A percentile compares a stretch with the other conserved stretches of the same genome.
These are phyloP conservation scores for Sporodiniella umbellata DNA, from an alignment of 371 early-diverging fungal species.

Conservation along the genomic window DNA sequence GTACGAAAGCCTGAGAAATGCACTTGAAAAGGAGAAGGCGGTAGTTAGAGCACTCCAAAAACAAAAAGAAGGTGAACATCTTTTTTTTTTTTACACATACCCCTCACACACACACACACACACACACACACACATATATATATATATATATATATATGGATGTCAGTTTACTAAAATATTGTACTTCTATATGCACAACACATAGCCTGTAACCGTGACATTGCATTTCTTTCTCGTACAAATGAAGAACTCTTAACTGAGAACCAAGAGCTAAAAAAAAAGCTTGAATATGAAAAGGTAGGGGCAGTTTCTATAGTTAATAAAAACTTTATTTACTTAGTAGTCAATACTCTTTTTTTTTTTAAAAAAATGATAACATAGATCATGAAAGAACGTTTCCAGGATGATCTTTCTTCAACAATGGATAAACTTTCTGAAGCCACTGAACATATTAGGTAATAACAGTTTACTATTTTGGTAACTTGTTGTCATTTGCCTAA, in stretches of 20 bases:
- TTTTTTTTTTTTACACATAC: no score
- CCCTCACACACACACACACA: no score
- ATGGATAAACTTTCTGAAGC: conserved; percentile 21
- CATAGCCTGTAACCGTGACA: conserved; percentile 35
- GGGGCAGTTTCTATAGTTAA: not conserved
- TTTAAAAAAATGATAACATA: no score
- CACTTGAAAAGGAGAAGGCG: conserved; percentile 37
- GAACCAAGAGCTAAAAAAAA: conserved; percentile 25
- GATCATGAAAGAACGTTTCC: conserved; percentile 15
- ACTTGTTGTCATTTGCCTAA: not conserved
- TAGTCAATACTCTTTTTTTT: no score
- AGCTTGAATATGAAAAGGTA: conserved; percentile 33
- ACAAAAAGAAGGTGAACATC: conserved; percentile 43
- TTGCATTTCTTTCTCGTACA: conserved; percentile 29
- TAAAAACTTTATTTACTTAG: no score
- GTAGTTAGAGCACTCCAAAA: conserved; percentile 36
- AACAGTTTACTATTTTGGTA: no score
- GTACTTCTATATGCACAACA: not conserved
- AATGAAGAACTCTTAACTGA: conserved; percentile 25
- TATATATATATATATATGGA: not conserved
- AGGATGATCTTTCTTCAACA: conserved; percentile 16
- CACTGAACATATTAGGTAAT: conserved; percentile 18
- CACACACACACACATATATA: no score
- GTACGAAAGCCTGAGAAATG: conserved; percentile 14
- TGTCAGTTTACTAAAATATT: not conserved